Base-by-base conservation (phyloP, 768 basidiomycete species). In the Candolleomyces aberdarensis region DNA sequence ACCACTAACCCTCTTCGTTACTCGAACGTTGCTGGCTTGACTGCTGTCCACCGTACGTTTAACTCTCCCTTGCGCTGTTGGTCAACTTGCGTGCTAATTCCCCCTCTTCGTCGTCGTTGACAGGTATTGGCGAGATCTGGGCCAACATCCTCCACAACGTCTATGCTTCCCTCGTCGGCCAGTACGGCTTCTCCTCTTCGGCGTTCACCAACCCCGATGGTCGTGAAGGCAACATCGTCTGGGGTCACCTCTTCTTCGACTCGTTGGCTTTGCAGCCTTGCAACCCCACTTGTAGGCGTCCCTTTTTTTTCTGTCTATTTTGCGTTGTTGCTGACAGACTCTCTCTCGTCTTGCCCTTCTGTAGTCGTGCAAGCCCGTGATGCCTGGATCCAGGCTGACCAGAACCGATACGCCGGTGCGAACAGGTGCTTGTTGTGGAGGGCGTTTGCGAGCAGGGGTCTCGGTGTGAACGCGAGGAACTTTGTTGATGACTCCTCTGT, bases 71-170 rank as follows among this genome's bases (percentile, higher is more conserved):
- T 43, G 13, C 46, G 26, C 14, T 29, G 46, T 48, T 7, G 39
- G 11, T 36, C 36, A 5, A 36, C 36, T 41, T 7, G 8, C 5
- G 7, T 51, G 17, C 41, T 49, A 22, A 22, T 19, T n/a, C 4
- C 15, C 3, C 44, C 6, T 46, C 15, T 46, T 46, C 44, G 15
- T 17, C 41, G 1, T 2, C 6, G 11, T 17, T 4, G 26, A 48
- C 39, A 65, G 64, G 47, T 6, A 84, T 85, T 58, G 85, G 85
- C 29, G 84, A 85, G 65, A 76, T 85, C 39, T 79, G 77, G 78
- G 77, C 78, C 29, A 79, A 76, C 65, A 71, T 75, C 15, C 72
- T 78, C 1, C 77, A 78, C 67, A 76, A 77, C 43, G 76, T 78
- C 55, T 76, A 76, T 55, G 76, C 78, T 4, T 66, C 71, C 3